Evolutionary conservation across 2,329 filamentous ascomycete genomes (phyloP), one percentile per base, ranked within the genome.

Genomic region (Talaromyces pinophilus): DNA sequence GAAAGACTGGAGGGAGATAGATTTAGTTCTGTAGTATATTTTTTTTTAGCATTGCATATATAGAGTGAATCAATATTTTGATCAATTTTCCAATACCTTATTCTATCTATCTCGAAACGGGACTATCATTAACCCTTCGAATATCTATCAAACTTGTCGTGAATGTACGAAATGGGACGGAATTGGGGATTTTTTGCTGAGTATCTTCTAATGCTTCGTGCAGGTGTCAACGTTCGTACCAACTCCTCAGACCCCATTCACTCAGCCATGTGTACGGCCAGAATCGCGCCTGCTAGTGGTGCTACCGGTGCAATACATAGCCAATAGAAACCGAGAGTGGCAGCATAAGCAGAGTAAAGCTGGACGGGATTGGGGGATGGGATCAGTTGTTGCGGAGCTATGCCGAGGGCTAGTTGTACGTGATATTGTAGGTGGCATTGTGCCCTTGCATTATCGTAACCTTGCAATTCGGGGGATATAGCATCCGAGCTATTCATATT

Each of bases 1-100:
- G 77, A 92, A 92, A 71, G 96, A 97, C 83, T 92, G 90, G 90
- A 90, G 92, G 62, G 89, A 87, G 79, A n/a, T 33, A 30, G 50
- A 54, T 33, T n/a, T 54, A 5, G 25, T 54, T 33, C 3, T 54
- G 50, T 54, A 54, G 50, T 10, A 54, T 50, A 50, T 50, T 54
- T 25, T 19, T 19, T 19, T 17, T 54, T 52, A 52, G 28, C 28
- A 54, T n/a, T 19, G 15, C 50, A 54, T 54, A n/a, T 54, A 54
- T 54, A 54, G 48, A 52, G 15, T 54, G 50, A 54, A 33, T n/a
- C 17, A 54, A 54, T n/a, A 15, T 52, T 17, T 17, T 33, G 28
- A 33, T 13, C 28, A 33, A 52, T 52, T 30, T 28, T 28, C 15
- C 25, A 52, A 30, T 17, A 52, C 48, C 17, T 52, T 5, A 52